phyloP scores from a whole-genome alignment of 73 alveolate genomes.

The Blepharisma stoltei region DNA sequence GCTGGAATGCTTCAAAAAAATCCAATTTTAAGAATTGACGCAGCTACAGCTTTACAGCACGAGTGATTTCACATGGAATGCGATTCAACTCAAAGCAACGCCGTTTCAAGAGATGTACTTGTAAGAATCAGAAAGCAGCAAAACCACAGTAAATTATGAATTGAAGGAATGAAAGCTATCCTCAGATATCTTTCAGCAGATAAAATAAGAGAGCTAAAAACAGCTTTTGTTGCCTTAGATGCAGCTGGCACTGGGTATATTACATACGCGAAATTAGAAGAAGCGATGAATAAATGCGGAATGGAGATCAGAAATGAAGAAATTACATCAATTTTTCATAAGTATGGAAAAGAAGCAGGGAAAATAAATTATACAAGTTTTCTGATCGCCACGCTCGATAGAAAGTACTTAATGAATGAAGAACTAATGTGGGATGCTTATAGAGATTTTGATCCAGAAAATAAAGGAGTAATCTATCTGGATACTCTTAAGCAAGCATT shows the following conservation, averaged over 20 bases:
- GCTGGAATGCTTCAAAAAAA: slow-evolving; percentile 35
- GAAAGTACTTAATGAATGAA: slow-evolving; percentile 26
- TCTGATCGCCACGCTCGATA: slow-evolving; percentile 43
- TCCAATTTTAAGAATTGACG: slow-evolving; percentile 44
- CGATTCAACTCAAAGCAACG: neutral
- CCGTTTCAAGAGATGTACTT: neutral
- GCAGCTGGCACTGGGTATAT: slow-evolving; percentile 14
- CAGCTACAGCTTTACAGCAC: slow-evolving; percentile 48
- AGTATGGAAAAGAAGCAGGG: slow-evolving; percentile 31
- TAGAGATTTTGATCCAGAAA: slow-evolving; percentile 24
- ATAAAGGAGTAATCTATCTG: neutral
- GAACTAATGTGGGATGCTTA: slow-evolving; percentile 35
- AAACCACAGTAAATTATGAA: neutral
- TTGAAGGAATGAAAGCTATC: slow-evolving; percentile 6
- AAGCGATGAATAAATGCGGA: slow-evolving; percentile 4
- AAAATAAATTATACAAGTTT: slow-evolving; percentile 46
- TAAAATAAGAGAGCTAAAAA: slow-evolving; percentile 4
- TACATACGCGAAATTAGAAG: neutral
- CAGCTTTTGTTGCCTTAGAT: neutral
- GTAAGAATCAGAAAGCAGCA: neutral
- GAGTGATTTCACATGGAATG: slow-evolving; percentile 38
- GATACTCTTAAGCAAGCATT: neutral
- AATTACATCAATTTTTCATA: neutral
- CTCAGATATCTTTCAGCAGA: slow-evolving; percentile 1
- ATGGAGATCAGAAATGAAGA: neutral